Evolutionary conservation across 108 stramenopile species (phyloP).

Genomic region (Pseudonitzschia pungens): DNA sequence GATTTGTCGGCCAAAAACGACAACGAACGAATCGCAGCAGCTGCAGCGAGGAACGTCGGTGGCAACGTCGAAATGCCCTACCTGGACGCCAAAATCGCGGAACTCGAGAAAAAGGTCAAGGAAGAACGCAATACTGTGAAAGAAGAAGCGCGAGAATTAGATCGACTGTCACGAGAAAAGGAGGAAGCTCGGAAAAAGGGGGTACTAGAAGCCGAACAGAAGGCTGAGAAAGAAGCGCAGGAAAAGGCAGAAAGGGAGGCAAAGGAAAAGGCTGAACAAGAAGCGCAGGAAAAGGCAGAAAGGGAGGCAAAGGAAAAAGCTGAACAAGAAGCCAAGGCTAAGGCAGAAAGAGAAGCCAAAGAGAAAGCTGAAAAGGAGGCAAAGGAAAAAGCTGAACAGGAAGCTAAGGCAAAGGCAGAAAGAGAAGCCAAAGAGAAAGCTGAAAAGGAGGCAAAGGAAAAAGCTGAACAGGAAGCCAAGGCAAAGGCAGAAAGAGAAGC

Average conservation of each 20-base stretch:
- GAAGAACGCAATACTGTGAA: background rate
- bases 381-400: background rate
- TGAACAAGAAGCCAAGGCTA: background rate
- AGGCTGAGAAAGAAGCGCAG: conserved; percentile 7
- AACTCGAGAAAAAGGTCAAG: conserved; percentile 7
- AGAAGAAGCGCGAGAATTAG: conserved; percentile 1
- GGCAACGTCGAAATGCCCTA: conserved; percentile 8
- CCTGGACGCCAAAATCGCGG: conserved; percentile 8
- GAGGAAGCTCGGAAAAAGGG: background rate
- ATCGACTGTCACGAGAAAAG: background rate
- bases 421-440: no score
- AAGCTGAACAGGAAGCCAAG: background rate
- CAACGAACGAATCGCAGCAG: background rate
- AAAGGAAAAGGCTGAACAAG: background rate
- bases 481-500: conserved; percentile 10
- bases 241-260: background rate
- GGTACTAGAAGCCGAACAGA: background rate
- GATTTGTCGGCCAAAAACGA: conserved; percentile 10
- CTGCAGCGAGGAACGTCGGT: background rate
- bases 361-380: background rate
- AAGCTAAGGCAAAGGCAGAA: background rate
- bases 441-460: background rate
- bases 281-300: background rate
- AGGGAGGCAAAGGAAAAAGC: background rate
- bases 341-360: background rate